Evolutionary conservation across 164 flowering plant genomes (phyloP).

Genomic region (Vitis rupestris): DNA sequence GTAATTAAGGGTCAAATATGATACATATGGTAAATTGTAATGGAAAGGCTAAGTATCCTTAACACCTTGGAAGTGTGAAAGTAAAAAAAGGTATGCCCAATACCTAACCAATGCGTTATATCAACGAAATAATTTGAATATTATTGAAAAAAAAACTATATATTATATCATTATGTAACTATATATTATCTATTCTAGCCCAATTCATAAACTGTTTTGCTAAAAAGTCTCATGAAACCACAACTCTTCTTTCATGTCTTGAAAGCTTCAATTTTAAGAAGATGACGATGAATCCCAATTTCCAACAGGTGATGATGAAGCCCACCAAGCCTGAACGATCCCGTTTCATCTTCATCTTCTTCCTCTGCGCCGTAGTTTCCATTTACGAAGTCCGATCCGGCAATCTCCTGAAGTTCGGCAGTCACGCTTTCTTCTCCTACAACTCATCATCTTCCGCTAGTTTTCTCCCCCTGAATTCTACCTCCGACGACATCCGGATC

Average conservation of each 20-base stretch:
- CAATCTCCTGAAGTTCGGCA: constrained; percentile 34
- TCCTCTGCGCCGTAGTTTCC: constrained; percentile 65
- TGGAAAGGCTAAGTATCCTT: too few relatives aligned
- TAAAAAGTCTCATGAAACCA: not conserved
- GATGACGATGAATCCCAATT: not conserved
- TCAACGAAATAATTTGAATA: too few relatives aligned
- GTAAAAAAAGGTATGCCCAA: too few relatives aligned
- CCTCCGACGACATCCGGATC: constrained; percentile 41
- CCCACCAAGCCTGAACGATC: constrained; percentile 13
- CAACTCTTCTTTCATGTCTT: not conserved
- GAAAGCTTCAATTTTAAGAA: not conserved
- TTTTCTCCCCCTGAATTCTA: not conserved
- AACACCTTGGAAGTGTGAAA: too few relatives aligned
- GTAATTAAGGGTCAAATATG: too few relatives aligned
- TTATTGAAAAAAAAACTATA: too few relatives aligned
- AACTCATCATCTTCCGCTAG: not conserved
- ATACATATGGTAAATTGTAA: too few relatives aligned
- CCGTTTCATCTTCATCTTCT: constrained; percentile 46
- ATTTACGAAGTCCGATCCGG: constrained; percentile 64
- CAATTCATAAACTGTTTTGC: too few relatives aligned
- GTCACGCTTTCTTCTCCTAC: constrained; percentile 28
- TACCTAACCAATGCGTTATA: too few relatives aligned
- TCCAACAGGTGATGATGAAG: constrained; percentile 21
- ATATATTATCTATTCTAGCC: too few relatives aligned
- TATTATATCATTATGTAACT: too few relatives aligned